Evolutionary conservation across 225 moss, liverwort and hornwort genomes (phyloP).

Genomic region (Thuidium tamariscinum): DNA sequence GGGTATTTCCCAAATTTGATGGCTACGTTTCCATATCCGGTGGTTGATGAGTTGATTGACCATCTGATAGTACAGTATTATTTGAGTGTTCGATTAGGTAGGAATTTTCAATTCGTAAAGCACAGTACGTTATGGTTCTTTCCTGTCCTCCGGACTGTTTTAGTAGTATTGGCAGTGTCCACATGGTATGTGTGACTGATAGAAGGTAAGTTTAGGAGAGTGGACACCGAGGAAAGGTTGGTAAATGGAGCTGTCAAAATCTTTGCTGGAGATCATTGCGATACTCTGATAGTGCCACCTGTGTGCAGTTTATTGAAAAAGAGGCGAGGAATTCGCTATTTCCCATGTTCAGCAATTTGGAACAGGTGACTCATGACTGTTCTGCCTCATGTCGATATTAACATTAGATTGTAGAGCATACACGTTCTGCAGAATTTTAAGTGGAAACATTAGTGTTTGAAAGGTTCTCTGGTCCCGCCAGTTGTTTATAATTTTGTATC

Average conservation of each 20-base stretch:
- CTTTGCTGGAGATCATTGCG: not conserved
- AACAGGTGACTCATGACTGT: constrained; percentile 20
- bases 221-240: not conserved
- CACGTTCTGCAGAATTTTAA: not conserved
- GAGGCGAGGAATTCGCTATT: not conserved
- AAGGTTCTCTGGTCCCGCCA: not conserved
- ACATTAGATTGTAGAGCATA: not conserved
- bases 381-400: not conserved
- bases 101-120: not conserved
- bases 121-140: not conserved
- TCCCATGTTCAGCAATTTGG: not conserved
- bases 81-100: not conserved
- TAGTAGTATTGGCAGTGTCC: not conserved
- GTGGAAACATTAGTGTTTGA: not conserved
- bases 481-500: not conserved
- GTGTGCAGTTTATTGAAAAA: constrained; percentile 12
- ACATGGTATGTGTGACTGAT: not conserved
- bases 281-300: constrained; percentile 7
- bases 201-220: not conserved
- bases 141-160: not conserved
- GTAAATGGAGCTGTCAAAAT: not conserved
- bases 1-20: not conserved
- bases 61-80: not conserved
- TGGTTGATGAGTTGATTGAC: not conserved
- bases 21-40: not conserved